Conservation (phyloP, 768 basidiomycete genomes). For the Coprinopsis sp. region DNA sequence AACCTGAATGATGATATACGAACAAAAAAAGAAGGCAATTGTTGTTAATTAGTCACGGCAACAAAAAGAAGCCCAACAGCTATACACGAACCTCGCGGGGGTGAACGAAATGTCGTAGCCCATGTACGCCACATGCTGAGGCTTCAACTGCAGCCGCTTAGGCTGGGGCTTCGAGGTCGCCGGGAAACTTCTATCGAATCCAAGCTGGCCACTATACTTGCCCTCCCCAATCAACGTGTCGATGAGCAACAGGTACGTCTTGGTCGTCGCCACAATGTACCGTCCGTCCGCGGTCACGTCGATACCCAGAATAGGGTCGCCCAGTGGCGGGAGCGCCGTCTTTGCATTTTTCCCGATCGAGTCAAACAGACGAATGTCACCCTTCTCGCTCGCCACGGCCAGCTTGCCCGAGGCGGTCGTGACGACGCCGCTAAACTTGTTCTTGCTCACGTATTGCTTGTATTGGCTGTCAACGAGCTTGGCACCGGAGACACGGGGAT, state of each 20-base stretch:
- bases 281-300: slow-evolving; percentile 93
- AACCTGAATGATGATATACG: too few relatives aligned
- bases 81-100: slow-evolving; percentile 70
- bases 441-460: slow-evolving; percentile 95
- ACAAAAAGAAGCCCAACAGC: not conserved
- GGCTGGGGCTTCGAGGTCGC: slow-evolving; percentile 91
- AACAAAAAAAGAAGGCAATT: slow-evolving; percentile 8
- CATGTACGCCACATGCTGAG: slow-evolving; percentile 95
- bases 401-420: slow-evolving; percentile 85
- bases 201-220: slow-evolving; percentile 72
- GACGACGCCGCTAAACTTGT: slow-evolving; percentile 88
- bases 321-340: slow-evolving; percentile 91
- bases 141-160: slow-evolving; percentile 77
- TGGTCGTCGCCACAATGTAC: slow-evolving; percentile 93
- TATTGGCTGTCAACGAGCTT: slow-evolving; percentile 93
- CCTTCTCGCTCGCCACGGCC: slow-evolving; percentile 94
- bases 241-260: slow-evolving; percentile 89
- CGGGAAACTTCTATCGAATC: slow-evolving; percentile 95
- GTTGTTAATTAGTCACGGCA: slow-evolving; percentile 1
- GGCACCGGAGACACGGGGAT: slow-evolving; percentile 87
- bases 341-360: slow-evolving; percentile 98
- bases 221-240: slow-evolving; percentile 94
- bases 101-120: slow-evolving; percentile 81
- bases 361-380: slow-evolving; percentile 93
- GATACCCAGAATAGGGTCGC: slow-evolving; percentile 91